Base-by-base conservation (phyloP, 345 rosid species). In the Pistacia atlantica region DNA sequence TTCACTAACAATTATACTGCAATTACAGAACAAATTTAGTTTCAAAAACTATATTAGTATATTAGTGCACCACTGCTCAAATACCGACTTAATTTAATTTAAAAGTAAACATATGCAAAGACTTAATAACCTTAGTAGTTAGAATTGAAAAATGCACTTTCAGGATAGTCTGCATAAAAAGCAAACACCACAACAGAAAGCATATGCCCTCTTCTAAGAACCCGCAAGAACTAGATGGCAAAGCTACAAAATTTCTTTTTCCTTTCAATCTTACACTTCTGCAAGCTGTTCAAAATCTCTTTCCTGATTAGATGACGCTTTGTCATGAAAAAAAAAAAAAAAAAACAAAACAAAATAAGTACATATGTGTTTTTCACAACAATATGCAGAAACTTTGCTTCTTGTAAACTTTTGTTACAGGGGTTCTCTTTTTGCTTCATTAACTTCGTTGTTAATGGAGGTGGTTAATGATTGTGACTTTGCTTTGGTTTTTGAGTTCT, bases 1-100 rank as follows among this genome's bases (percentile, higher is more conserved):
- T 77, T 81, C 84, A 62, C 49, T 82, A 52, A 92, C 87, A 73
- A 65, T 71, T 76, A 95, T 78, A 73, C 98, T 95, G 89, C 80
- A 71, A 86, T 60, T 75, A 12, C 49, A 61, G 58, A 31, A 63
- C 72, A 78, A 49, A 18, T 58, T 80, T 2, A 74, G 69, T 77
- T 52, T 77, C 37, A 68, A 80, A 76, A 67, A 22, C 45, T 55
- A 48, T 54, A 12, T 63, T 28, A 71, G 7, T 69, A 25, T 42
- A 73, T 20, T 13, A 60, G 2, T 3, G 64, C 7, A 66, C 67
- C 38, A 52, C 60, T 33, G 8, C 6, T 42, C 17, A 5, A 14
- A 77, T 45, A n/a, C 59, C 31, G 55, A 62, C 9, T 46, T 45
- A n/a, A 61, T 60, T 42, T 61, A 6, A 4, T 72, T 60, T 58